Evolutionary conservation across 306 rosid genomes (phyloP), one percentile per base, ranked within the genome.

Genomic region (Cicer arietinum): DNA sequence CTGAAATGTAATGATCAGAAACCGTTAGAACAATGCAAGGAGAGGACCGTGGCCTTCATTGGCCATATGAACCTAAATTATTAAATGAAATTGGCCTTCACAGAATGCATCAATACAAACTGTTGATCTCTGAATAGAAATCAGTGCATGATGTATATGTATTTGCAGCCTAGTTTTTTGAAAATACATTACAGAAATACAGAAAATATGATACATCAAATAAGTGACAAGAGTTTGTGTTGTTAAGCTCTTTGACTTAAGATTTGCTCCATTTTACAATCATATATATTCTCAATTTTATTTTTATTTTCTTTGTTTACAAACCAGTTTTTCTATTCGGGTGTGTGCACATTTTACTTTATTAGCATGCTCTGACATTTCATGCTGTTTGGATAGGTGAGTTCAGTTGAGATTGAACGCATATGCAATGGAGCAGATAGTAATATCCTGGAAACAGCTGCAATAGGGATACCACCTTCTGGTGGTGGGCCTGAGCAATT

Each of bases 351-450:
- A 37, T 76, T 46, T 22, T 59, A 51, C 73, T 69, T 35, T 11
- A 59, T 30, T 6, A 53, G 54, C 46, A 16, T 39, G 64, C 35
- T 62, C 42, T 75, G 14, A 47, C 51, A 40, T 42, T 78, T 64
- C 74, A 42, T 79, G 47, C 5, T 76, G 71, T 59, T 75, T 76
- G 78, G 37, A 65, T 88, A 94, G 98, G 96, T 94, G 82, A 94
- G 98, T 84, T 94, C 97, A 1, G 91, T 94, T 44, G 98, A 94
- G 88, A 91, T 94, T 56, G 98, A 94, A 72, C 91, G 98, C 73
- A 81, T 94, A 79, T 94, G 98, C 85, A 94, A 90, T 67, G 94
- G 80, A 73, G 94, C 81, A 8, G 83, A 88, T 48, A 80, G 48
- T 65, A 79, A 69, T 35, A 79, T 94, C 52, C 90, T 94, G 11